Conservation (phyloP, 345 rosid species). For the Microthlaspi erraticum region DNA sequence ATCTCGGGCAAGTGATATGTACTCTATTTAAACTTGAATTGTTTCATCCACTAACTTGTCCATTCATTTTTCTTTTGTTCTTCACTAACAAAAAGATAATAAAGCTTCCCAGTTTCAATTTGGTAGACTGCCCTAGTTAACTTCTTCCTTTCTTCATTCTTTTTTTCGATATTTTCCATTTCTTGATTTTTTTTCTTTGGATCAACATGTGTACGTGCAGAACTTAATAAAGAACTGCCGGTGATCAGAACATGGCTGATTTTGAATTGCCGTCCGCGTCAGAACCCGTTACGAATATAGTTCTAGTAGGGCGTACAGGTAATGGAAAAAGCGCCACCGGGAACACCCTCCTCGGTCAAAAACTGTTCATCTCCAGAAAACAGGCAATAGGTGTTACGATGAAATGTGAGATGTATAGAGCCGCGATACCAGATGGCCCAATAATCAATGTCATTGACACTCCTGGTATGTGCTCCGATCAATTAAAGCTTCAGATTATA, state of each 20-base stretch:
- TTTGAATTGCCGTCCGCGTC: too few species aligned
- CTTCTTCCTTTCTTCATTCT: neutral
- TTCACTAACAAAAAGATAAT: neutral
- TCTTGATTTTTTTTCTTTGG: neutral
- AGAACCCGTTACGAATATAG: conserved; percentile 55
- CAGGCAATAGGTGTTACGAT: conserved; percentile 43
- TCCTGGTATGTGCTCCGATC: conserved; percentile 6
- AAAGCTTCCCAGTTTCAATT: neutral
- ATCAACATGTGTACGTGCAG: neutral
- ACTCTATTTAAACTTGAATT: too few species aligned
- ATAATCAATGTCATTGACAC: conserved; percentile 27
- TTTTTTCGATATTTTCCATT: neutral
- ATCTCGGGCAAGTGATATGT: too few species aligned
- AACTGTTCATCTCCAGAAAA: conserved; percentile 59
- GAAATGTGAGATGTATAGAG: conserved; percentile 5
- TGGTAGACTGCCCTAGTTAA: neutral
- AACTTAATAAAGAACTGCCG: neutral
- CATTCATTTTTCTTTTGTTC: neutral
- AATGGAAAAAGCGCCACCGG: conserved; percentile 89
- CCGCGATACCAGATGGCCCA: neutral
- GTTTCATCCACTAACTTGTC: too few species aligned
- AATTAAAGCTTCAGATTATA: too few species aligned
- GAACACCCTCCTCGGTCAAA: conserved; percentile 66
- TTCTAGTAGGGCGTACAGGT: conserved; percentile 80
- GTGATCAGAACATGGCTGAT: neutral